Evolutionary conservation across 495 filamentous ascomycete species (phyloP).

Genomic region (Penicillium flavigenum): DNA sequence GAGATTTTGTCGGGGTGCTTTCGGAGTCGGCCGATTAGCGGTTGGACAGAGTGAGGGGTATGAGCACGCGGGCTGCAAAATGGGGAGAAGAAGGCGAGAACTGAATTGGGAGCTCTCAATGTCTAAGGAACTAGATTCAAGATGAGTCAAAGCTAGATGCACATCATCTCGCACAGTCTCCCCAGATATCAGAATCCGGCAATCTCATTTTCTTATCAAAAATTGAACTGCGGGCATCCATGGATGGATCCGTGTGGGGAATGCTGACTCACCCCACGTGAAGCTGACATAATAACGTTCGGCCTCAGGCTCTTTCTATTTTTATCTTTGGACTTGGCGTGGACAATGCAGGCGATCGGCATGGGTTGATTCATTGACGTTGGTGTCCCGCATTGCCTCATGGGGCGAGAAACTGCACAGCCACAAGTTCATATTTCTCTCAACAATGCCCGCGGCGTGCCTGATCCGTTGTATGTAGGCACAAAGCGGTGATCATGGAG

Average conservation of each 20-base stretch:
- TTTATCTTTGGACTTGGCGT: constrained; percentile 7
- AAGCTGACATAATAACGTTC: not conserved
- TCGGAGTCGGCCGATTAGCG: constrained; percentile 33
- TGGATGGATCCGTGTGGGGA: constrained; percentile 4
- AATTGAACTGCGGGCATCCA: not conserved
- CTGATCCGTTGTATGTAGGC: constrained; percentile 23
- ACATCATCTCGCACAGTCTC: not conserved
- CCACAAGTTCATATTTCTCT: constrained; percentile 23
- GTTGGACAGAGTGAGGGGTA: constrained; percentile 30
- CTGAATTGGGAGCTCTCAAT: not conserved
- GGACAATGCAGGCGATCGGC: constrained; percentile 10
- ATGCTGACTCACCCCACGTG: constrained; percentile 5
- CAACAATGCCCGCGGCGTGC: constrained; percentile 9
- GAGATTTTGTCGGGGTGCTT: constrained; percentile 22
- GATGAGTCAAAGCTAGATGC: not conserved
- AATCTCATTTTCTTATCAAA: constrained; percentile 13
- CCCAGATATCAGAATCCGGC: constrained; percentile 3
- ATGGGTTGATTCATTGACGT: constrained; percentile 4
- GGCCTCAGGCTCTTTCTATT: constrained; percentile 10
- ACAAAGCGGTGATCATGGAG: constrained; percentile 30
- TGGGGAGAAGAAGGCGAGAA: constrained; percentile 7
- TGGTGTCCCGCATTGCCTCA: constrained; percentile 13
- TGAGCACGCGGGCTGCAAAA: constrained; percentile 19
- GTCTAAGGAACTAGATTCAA: not conserved
- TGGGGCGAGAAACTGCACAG: constrained; percentile 20